Evolutionary conservation across 768 basidiomycete genomes (phyloP).

Genomic region (Sarcomyxa edulis): DNA sequence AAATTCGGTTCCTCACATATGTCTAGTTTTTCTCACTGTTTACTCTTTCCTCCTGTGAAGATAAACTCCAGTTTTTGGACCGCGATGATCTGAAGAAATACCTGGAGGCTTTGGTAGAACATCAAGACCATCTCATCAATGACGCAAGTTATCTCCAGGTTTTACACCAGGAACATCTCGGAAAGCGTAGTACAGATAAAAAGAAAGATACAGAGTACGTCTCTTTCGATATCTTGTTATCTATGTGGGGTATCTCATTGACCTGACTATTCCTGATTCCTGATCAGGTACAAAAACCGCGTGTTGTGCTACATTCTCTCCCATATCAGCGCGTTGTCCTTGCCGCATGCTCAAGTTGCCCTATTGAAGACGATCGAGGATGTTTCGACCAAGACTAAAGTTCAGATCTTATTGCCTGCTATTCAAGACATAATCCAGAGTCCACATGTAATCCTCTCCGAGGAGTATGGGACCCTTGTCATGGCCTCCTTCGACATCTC

Average conservation of each 20-base stretch:
- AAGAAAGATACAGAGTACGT: conserved; percentile 52
- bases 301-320: conserved; percentile 77
- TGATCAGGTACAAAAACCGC: conserved; percentile 59
- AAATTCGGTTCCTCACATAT: conserved; percentile 7
- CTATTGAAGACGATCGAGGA: conserved; percentile 45
- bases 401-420: conserved; percentile 54
- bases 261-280: conserved; percentile 4
- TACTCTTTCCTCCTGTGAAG: conserved; percentile 11
- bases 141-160: conserved; percentile 53
- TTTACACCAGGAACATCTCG: conserved; percentile 57
- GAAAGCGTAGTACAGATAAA: conserved; percentile 41
- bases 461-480: conserved; percentile 33
- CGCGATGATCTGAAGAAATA: conserved; percentile 60
- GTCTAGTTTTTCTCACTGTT: conserved; percentile 9
- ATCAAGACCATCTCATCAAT: conserved; percentile 50
- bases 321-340: conserved; percentile 59
- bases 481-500: conserved; percentile 51
- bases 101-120: conserved; percentile 41
- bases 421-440: conserved; percentile 34
- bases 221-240: too few relatives aligned
- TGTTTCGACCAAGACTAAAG: conserved; percentile 42
- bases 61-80: conserved; percentile 65
- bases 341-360: conserved; percentile 40
- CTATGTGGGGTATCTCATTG: neutral
- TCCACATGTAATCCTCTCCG: conserved; percentile 11